Conservation (phyloP, 768 basidiomycete genomes). For the Boletus pseudo-olivaceus region DNA sequence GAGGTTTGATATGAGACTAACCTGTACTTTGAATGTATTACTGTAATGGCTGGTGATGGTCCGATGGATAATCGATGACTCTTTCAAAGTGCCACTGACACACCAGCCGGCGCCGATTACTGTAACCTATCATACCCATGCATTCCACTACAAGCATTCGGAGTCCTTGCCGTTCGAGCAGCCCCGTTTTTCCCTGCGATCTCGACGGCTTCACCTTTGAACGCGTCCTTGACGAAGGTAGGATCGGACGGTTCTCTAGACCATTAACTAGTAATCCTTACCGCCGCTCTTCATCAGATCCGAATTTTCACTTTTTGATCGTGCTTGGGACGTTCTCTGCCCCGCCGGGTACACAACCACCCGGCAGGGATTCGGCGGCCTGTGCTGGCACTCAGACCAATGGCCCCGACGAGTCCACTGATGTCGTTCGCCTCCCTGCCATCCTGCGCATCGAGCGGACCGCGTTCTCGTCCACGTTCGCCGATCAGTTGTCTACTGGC, state of each 20-base stretch:
- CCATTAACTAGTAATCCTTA: neutral
- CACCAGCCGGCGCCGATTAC: no score
- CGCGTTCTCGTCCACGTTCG: conserved; percentile 48
- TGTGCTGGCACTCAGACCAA: neutral
- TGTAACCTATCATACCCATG: no score
- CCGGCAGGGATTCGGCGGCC: neutral
- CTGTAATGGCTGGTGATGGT: no score
- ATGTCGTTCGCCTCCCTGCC: conserved; percentile 40
- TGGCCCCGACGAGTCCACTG: conserved; percentile 4
- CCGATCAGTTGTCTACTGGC: conserved; percentile 34
- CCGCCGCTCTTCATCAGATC: conserved; percentile 38
- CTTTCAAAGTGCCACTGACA: no score
- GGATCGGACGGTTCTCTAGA: neutral
- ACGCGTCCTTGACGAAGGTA: conserved; percentile 52
- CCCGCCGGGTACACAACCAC: neutral
- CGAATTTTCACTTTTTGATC: conserved; percentile 55
- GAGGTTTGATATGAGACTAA: neutral
- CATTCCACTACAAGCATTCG: neutral
- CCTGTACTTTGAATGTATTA: neutral
- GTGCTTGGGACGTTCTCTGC: conserved; percentile 64
- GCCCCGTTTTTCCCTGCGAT: conserved; percentile 7
- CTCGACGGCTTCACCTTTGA: conserved; percentile 49
- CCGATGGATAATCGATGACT: no score
- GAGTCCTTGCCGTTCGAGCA: neutral
- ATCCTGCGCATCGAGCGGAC: conserved; percentile 81